Evolutionary conservation across 768 basidiomycete species (phyloP).

Genomic region (Suillus spraguei): DNA sequence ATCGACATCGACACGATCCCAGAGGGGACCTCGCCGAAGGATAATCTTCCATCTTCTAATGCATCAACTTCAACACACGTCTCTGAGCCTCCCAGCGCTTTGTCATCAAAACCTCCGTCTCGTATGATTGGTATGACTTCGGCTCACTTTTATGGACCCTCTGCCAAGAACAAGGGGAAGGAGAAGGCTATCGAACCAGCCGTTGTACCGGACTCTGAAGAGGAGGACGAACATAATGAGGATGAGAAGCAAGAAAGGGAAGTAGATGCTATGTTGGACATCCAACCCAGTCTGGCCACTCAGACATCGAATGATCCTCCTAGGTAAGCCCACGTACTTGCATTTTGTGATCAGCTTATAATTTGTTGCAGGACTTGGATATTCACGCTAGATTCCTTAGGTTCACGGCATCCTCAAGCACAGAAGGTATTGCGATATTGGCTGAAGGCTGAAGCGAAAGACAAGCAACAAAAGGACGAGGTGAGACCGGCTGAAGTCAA

Average conservation of each 20-base stretch:
- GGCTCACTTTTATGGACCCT: conserved; percentile 26
- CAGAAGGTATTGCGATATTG: conserved; percentile 64
- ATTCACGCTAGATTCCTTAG: conserved; percentile 90
- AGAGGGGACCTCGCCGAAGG: not conserved
- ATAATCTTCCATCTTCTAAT: not conserved
- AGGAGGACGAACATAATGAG: conserved; percentile 22
- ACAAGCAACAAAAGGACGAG: conserved; percentile 57
- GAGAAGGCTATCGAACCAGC: conserved; percentile 5
- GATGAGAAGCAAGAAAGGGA: conserved; percentile 35
- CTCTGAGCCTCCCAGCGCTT: conserved; percentile 5
- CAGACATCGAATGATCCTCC: conserved; percentile 17
- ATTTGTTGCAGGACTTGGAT: conserved; percentile 63
- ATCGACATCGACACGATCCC: not conserved
- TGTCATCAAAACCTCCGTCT: conserved; percentile 12
- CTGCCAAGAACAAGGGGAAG: conserved; percentile 8
- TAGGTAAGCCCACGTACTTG: conserved; percentile 21
- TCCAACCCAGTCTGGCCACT: conserved; percentile 16
- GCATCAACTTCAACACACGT: conserved; percentile 1
- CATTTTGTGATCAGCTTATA: not conserved
- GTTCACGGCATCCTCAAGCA: conserved; percentile 67
- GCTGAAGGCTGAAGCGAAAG: conserved; percentile 73
- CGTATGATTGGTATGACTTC: conserved; percentile 18
- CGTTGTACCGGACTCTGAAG: conserved; percentile 23
- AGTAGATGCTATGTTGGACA: conserved; percentile 32
- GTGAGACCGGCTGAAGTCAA: conserved; percentile 45